Evolutionary conservation across 257 asterid species (phyloP), one percentile per base, ranked within the genome.

Genomic region (Forsythia viridissima): DNA sequence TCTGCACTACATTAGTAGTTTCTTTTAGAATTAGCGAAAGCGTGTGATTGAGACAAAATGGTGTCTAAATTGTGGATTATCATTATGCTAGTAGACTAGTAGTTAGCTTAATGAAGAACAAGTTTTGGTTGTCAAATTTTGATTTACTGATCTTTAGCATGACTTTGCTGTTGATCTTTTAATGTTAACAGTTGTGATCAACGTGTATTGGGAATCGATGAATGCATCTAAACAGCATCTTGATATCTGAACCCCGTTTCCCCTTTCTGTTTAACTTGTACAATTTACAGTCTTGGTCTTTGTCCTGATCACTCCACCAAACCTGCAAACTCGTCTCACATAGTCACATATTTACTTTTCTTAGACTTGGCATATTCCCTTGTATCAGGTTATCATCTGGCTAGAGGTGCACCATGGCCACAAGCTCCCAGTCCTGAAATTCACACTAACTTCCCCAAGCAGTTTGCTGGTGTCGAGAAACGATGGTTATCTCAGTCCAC

Each of bases 401-500:
- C 80, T 69, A 75, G 76, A 48, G 78, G 73, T 75, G 79, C 79
- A 59, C 85, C 81, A 70, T 73, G 79, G 76, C 61, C 82, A 10
- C 79, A 41, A 51, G 40, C 80, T 9, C 78, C 52, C 20, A 36
- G 20, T 43, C 7, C 87, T 40, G 70, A 79, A 79, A 77, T 75
- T 38, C 61, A 52, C 67, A 36, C 70, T 76, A 81, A 75, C 82
- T 67, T 78, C 21, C 40, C 80, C 75, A 15, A 69, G 36, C 89
- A 21, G 21, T 78, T 83, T 74, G 37, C 77, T 75, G 74, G 79
- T 67, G 18, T 80, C 68, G 88, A 84, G 72, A 89, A 83, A 69
- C 86, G 86, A 38, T 88, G 91, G 82, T 70, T 81, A 40, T 92
- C 98, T 70, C 89, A 83, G 75, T 70, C 92, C 51, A 77, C 91